Evolutionary conservation across 495 filamentous ascomycete genomes (phyloP), one percentile per base, ranked within the genome.

Genomic region (Usnea hakonensis): DNA sequence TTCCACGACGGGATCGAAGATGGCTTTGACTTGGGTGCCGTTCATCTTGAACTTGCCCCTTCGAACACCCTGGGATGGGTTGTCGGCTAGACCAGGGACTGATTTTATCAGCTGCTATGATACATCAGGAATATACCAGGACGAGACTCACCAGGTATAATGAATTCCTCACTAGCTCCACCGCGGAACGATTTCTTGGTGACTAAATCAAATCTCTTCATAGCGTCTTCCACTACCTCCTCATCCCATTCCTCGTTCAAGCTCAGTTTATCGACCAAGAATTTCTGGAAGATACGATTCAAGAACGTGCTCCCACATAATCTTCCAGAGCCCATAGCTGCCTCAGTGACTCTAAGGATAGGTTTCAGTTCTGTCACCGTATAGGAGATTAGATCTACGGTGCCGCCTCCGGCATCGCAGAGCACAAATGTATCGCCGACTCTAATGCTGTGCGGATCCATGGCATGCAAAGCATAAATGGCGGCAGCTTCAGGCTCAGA

Each of bases 401-500:
- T 91, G 5, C 88, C 89, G 28, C 88, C 89, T 37, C 88, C 87
- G 0, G 86, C 87, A 70, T 91, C 89, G 64, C 87, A 88, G 4
- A 91, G 79, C 41, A 91, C 79, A 63, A 91, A 87, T 44, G 87
- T 88, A 65, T 91, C 87, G 1, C 84, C 86, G n/a, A 85, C 73
- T 61, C 74, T 82, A 43, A 85, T 76, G 61, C 79, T 78, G 64
- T 85, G 89, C 21, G 80, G 87, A 71, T 85, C 83, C 65, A 85
- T 87, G 13, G 84, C 84, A 57, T 85, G 84, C 5, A 92, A 76
- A 1, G 87, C 87, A 67, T 90, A 89, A 5, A 90, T 85, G 0
- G 88, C 89, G 0, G 88, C 88, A 9, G 87, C 88, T 71, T 91
- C 88, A 1, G 88, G 87, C 72, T 90, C 86, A 53, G 83, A 86